phyloP scores from a whole-genome alignment of 2,329 filamentous ascomycete genomes.

The Pochonia chlamydosporia region DNA sequence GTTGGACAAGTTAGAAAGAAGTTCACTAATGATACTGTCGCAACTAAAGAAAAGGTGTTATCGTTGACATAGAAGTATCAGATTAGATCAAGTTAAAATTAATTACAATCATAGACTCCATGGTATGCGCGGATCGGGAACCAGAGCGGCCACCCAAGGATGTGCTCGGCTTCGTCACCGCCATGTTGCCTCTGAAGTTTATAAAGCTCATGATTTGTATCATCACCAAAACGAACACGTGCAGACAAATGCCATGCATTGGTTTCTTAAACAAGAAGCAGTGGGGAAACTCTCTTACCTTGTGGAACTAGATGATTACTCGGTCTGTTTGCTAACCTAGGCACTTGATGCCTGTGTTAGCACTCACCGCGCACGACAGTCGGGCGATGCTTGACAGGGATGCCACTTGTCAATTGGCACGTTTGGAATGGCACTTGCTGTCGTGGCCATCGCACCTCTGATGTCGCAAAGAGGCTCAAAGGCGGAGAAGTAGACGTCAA shows the following conservation, averaged over 20 bases:
- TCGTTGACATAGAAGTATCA: conserved; percentile 30
- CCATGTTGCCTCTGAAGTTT: conserved; percentile 25
- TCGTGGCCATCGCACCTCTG: not conserved
- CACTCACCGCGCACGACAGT: too few relatives aligned
- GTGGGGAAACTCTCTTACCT: not conserved
- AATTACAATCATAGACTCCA: conserved; percentile 25
- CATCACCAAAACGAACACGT: conserved; percentile 27
- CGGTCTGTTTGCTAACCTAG: too few relatives aligned
- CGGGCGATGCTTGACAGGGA: not conserved
- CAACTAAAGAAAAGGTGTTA: conserved; percentile 12
- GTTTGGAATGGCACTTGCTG: not conserved
- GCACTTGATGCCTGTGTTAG: too few relatives aligned
- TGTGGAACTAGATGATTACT: too few relatives aligned
- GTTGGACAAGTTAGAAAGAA: conserved; percentile 31
- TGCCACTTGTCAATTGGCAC: too few relatives aligned
- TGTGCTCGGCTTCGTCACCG: conserved; percentile 44
- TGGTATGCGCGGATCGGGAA: conserved; percentile 27
- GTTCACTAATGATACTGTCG: conserved; percentile 13
- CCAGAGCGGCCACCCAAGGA: conserved; percentile 32
- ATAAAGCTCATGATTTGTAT: conserved; percentile 32
- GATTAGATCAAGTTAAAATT: conserved; percentile 59
- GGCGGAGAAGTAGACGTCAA: not conserved
- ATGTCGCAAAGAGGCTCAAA: too few relatives aligned
- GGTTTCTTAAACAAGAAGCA: not conserved
- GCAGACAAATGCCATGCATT: not conserved